phyloP scores from a whole-genome alignment of 495 filamentous ascomycete species.

The Lasiosphaeria miniovina region DNA sequence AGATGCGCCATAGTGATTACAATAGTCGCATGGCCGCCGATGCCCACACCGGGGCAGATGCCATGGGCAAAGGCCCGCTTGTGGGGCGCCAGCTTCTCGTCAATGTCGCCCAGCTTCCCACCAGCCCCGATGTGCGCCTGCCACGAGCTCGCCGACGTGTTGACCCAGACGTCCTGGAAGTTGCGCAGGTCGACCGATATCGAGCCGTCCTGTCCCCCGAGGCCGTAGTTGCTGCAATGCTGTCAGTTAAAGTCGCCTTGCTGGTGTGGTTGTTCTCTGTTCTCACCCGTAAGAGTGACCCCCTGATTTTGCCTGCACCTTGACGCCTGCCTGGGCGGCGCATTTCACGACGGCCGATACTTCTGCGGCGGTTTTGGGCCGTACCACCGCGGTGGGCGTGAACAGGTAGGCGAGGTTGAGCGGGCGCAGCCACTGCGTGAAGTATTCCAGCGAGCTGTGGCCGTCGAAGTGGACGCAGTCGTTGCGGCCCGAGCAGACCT shows the following conservation, averaged over 20 bases:
- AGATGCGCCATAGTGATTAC: not conserved
- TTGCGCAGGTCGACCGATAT: constrained; percentile 8
- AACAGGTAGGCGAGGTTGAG: not conserved
- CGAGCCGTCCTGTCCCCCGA: constrained; percentile 1
- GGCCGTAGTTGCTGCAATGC: constrained; percentile 2
- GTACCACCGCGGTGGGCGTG: constrained; percentile 1
- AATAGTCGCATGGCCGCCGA: constrained; percentile 7
- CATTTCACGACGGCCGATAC: constrained; percentile 9
- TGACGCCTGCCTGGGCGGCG: constrained; percentile 6
- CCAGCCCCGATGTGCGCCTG: constrained; percentile 6
- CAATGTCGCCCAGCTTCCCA: constrained; percentile 8
- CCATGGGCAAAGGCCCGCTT: constrained; percentile 9
- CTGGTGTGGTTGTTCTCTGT: not conserved
- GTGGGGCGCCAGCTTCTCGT: constrained; percentile 2
- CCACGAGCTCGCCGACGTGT: constrained; percentile 4
- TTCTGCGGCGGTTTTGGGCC: not conserved
- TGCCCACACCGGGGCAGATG: constrained; percentile 5
- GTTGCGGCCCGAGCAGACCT: constrained; percentile 1
- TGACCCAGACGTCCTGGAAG: constrained; percentile 8
- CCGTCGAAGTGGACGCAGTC: constrained; percentile 7
- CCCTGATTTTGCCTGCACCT: constrained; percentile 10
- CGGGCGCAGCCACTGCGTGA: not conserved
- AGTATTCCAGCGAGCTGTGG: not conserved
- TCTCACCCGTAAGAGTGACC: constrained; percentile 7
- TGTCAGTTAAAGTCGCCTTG: not conserved